A percentile compares a stretch with the other conserved stretches of the same genome.
These are phyloP conservation scores for Heritiera fomes DNA, from an alignment of 345 rosid genomes.

Conservation along the genomic window DNA sequence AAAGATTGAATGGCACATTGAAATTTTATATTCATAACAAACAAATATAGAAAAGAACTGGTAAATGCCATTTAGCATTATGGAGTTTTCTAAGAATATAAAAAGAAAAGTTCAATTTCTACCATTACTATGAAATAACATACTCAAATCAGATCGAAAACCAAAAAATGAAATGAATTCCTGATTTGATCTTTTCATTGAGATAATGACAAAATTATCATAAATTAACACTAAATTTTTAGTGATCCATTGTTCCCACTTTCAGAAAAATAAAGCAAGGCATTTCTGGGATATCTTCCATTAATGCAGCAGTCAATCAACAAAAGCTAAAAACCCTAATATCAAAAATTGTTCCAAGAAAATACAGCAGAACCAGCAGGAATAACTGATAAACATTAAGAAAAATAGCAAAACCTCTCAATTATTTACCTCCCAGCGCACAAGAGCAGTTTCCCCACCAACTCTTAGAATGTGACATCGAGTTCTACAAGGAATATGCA, in stretches of 20 bases:
- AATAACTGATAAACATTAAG: slow-evolving; percentile 16
- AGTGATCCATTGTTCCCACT: neutral
- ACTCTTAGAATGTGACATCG: slow-evolving; percentile 67
- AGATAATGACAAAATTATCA: neutral
- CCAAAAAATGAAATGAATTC: neutral
- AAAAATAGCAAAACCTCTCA: neutral
- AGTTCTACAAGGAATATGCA: slow-evolving; percentile 71
- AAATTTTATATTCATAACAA: neutral
- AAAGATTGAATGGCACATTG: neutral
- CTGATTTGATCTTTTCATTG: neutral
- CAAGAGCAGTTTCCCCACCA: slow-evolving; percentile 63
- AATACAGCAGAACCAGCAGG: slow-evolving; percentile 11
- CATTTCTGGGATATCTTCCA: neutral
- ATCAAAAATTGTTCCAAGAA: neutral
- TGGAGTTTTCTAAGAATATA: neutral
- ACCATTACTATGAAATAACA: neutral
- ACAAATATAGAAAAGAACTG: neutral
- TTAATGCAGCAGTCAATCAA: neutral
- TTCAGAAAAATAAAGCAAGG: neutral
- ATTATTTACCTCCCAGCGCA: slow-evolving; percentile 90
- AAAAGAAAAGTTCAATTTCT: neutral
- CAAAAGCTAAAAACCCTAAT: slow-evolving; percentile 4
- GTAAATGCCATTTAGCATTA: neutral
- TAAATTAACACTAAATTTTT: neutral
- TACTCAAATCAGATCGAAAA: neutral